These are phyloP conservation scores for Sambucus nigra DNA, from an alignment of 129 eudicot genomes.

Conservation along the genomic window DNA sequence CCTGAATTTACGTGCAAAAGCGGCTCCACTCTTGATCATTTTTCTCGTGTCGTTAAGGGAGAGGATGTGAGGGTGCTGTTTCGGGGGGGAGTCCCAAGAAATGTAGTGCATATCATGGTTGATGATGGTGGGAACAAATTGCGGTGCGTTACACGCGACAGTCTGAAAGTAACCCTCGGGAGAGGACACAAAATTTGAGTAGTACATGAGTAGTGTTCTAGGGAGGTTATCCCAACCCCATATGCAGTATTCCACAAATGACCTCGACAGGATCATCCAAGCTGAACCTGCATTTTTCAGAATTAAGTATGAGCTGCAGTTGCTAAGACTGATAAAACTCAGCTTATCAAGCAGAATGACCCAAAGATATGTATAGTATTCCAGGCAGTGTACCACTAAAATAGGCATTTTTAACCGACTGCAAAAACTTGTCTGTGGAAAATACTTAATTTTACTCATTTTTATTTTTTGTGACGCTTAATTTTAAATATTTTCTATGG, in stretches of 20 bases:
- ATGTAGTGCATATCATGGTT: slow-evolving; percentile 93
- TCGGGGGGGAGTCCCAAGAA: slow-evolving; percentile 82
- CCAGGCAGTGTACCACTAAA: no score
- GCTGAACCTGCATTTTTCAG: slow-evolving; percentile 63
- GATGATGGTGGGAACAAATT: slow-evolving; percentile 47
- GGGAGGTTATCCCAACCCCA: slow-evolving; percentile 99
- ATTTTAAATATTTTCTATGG: no score
- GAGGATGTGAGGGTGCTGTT: slow-evolving; percentile 76
- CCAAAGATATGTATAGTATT: no score
- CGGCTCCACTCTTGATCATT: slow-evolving; percentile 69
- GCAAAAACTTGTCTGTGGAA: no score
- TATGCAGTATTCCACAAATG: slow-evolving; percentile 68
- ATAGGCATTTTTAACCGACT: no score
- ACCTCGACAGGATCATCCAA: slow-evolving; percentile 76
- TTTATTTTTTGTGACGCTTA: no score
- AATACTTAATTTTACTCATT: no score
- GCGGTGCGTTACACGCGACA: slow-evolving; percentile 65
- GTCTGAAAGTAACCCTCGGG: slow-evolving; percentile 94
- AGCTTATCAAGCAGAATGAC: no score
- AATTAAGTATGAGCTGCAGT: no score
- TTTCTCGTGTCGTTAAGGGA: slow-evolving; percentile 42
- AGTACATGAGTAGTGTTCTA: slow-evolving; percentile 74
- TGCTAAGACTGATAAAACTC: no score
- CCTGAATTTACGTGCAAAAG: slow-evolving; percentile 78
- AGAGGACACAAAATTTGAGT: slow-evolving; percentile 75